phyloP scores from a whole-genome alignment of 2,329 filamentous ascomycete species.

The Pseudopyrenochaeta lycopersici region DNA sequence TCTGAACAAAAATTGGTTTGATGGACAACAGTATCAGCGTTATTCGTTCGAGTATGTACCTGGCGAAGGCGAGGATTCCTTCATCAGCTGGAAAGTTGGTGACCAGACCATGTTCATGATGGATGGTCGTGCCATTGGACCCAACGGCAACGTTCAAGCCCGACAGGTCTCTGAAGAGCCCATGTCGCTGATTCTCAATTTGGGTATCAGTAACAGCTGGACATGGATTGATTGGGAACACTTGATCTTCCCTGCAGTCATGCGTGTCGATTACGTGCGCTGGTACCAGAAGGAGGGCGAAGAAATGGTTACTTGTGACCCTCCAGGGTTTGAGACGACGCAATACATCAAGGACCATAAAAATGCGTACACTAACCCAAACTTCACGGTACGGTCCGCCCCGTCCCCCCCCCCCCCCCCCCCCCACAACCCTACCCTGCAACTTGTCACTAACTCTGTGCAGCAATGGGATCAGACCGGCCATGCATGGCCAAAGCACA shows the following conservation, averaged over 20 bases:
- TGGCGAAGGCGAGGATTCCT: conserved; percentile 55
- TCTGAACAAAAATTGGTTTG: conserved; percentile 65
- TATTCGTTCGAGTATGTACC: conserved; percentile 66
- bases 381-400: conserved; percentile 62
- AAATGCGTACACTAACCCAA: conserved; percentile 59
- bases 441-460: conserved; percentile 5
- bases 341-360: conserved; percentile 60
- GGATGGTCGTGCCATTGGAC: conserved; percentile 61
- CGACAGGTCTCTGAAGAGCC: conserved; percentile 62
- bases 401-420: too few species aligned
- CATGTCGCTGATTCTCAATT: conserved; percentile 63
- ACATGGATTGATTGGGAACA: conserved; percentile 56
- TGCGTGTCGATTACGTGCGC: conserved; percentile 65
- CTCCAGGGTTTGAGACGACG: conserved; percentile 62
- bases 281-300: conserved; percentile 63
- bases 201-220: conserved; percentile 63
- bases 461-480: conserved; percentile 46
- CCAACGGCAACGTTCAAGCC: conserved; percentile 62
- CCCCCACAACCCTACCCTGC: neutral
- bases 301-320: conserved; percentile 63
- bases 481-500: conserved; percentile 54
- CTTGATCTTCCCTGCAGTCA: conserved; percentile 60
- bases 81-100: conserved; percentile 63
- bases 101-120: conserved; percentile 61
- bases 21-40: conserved; percentile 62